Base-by-base conservation (phyloP, 257 asterid genomes). In the Gardenia jasminoides region DNA sequence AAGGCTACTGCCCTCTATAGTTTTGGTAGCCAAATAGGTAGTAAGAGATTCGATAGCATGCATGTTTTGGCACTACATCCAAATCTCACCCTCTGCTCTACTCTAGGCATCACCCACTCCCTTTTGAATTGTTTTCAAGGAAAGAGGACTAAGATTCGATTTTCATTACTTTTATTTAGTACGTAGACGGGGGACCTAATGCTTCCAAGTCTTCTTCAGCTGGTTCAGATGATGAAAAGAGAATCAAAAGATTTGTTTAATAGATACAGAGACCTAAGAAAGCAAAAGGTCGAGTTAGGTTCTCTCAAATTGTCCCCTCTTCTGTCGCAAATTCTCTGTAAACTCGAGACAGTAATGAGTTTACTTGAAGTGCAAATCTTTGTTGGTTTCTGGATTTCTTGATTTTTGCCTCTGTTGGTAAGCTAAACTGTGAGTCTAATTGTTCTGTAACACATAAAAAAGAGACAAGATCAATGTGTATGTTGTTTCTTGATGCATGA, bases 51-150 rank as follows among this genome's bases (percentile, higher is more conserved):
- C 28, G 24, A 44, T 28, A 26, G 41, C 22, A 10, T 79, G 74
- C 52, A 70, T 70, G 78, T 70, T 56, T 61, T 64, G 67, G 20
- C 72, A 75, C 68, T 86, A 75, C 80, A 77, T 78, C 77, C 83
- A 66, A 46, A 46, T 78, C 74, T 64, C 80, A 71, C 43, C 79
- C 56, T 28, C 56, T 71, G 15, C 58, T 78, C 47, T 73, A 76
- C 58, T 78, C 47, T 73, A 76, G 82, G 83, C 77, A 79, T 77
- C 68, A 79, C 76, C 83, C 20, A 72, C 80, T 78, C 79, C 84
- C 33, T 58, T 76, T 72, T 26, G 20, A 79, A 2, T 33, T 56
- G 67, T 52, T 70, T 76, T 67, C 6, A 15, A 19, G 15, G 15
- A 48, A 11, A 48, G 19, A 69, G 68, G 75, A 19, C 74, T 24